Percentiles rank a stretch among this genome's conserved stretches.
Conservation (phyloP, 2,329 filamentous ascomycete species). For the Juglanconis oblonga region DNA sequence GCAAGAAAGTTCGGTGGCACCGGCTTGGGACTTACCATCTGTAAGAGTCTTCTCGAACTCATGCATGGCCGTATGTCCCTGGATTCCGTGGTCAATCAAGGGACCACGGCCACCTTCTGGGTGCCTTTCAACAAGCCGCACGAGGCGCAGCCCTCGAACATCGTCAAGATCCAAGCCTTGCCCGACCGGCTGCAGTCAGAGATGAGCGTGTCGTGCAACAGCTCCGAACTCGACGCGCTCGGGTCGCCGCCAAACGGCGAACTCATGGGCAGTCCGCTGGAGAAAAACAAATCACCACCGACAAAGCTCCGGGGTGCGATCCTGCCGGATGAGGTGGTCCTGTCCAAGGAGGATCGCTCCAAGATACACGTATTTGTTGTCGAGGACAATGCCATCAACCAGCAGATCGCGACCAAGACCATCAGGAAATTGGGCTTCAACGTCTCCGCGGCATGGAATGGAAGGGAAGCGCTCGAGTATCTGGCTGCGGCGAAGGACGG, state of each 20-base stretch:
- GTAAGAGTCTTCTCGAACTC: slow-evolving; percentile 74
- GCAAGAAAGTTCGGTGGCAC: slow-evolving; percentile 77
- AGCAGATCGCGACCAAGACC: slow-evolving; percentile 59
- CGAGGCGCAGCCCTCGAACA: slow-evolving; percentile 40
- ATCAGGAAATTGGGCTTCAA: slow-evolving; percentile 72
- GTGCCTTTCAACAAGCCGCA: slow-evolving; percentile 74
- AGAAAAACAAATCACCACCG: slow-evolving; percentile 27
- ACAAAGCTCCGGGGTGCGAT: slow-evolving; percentile 33
- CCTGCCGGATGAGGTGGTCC: slow-evolving; percentile 38
- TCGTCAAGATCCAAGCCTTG: slow-evolving; percentile 62
- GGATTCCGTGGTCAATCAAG: slow-evolving; percentile 62
- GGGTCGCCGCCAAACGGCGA: slow-evolving; percentile 37
- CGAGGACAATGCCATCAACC: slow-evolving; percentile 63
- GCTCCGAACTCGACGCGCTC: slow-evolving; percentile 57
- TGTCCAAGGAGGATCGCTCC: slow-evolving; percentile 56
- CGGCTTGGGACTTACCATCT: slow-evolving; percentile 74
- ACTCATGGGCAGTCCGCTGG: slow-evolving; percentile 19
- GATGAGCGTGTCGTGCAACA: slow-evolving; percentile 63
- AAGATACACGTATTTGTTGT: slow-evolving; percentile 71
- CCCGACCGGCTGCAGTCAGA: slow-evolving; percentile 66
- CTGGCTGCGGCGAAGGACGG: slow-evolving; percentile 52
- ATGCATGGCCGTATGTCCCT: slow-evolving; percentile 76
- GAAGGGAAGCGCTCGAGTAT: slow-evolving; percentile 75
- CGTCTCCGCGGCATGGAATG: slow-evolving; percentile 72
- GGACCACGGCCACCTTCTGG: slow-evolving; percentile 73